Percentiles rank a stretch among this genome's conserved stretches.
These are phyloP conservation scores for Ceratocystis huliohia DNA, from an alignment of 2,329 filamentous ascomycete genomes.

Conservation along the genomic window DNA sequence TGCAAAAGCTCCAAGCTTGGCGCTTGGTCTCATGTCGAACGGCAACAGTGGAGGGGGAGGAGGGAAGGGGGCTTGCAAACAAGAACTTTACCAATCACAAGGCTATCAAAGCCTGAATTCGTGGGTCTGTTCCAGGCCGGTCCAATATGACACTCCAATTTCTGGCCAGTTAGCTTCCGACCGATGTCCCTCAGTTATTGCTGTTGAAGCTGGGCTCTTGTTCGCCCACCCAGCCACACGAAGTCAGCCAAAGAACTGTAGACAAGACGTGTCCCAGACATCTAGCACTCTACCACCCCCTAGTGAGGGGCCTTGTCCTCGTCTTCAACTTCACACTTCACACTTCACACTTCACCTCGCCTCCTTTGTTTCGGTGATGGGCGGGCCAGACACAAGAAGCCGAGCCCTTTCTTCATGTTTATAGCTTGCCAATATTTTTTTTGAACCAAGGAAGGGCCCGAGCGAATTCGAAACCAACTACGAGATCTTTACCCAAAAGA, in stretches of 20 bases:
- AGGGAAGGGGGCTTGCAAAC: neutral
- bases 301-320: neutral
- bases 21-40: constrained; percentile 5
- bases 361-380: constrained; percentile 8
- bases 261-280: neutral
- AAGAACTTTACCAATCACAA: neutral
- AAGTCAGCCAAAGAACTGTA: neutral
- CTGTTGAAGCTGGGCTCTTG: neutral
- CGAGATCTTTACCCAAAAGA: constrained; percentile 10
- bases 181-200: neutral
- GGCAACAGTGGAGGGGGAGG: neutral
- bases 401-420: neutral
- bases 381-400: neutral
- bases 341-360: neutral
- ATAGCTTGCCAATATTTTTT: neutral
- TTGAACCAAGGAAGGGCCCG: neutral
- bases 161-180: neutral
- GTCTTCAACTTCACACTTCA: neutral
- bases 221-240: neutral
- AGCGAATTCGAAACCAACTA: constrained; percentile 11
- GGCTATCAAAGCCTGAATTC: neutral
- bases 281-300: neutral
- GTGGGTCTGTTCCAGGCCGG: neutral
- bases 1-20: constrained; percentile 7
- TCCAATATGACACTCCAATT: neutral